Evolutionary conservation across 2,329 filamentous ascomycete species (phyloP).

Genomic region (Diaporthe sp.): DNA sequence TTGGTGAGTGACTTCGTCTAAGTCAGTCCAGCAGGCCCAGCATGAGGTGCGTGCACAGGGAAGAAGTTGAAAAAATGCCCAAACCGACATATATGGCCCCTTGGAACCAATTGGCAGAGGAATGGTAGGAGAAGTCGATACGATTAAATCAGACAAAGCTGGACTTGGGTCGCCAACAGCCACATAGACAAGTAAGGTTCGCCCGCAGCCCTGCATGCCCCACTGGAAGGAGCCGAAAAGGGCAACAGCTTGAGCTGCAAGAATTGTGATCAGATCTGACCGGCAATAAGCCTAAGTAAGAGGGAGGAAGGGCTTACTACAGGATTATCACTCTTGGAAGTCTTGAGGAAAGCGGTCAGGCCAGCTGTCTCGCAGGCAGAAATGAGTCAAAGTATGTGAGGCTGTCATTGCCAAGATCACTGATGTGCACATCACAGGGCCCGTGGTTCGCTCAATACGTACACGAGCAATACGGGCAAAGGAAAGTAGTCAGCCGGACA

Average conservation of each 20-base stretch:
- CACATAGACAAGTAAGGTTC: background rate
- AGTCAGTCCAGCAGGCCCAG: background rate
- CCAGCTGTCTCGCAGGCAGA: background rate
- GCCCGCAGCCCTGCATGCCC: background rate
- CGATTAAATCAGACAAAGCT: background rate
- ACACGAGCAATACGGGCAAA: slow-evolving; percentile 1
- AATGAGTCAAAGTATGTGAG: background rate
- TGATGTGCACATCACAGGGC: background rate
- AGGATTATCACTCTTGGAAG: no score
- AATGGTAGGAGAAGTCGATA: background rate
- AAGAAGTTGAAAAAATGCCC: background rate
- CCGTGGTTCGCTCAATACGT: background rate
- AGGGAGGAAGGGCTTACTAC: background rate
- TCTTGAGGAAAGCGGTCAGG: no score
- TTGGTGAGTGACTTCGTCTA: background rate
- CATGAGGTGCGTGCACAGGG: background rate
- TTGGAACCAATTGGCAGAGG: background rate
- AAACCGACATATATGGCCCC: background rate
- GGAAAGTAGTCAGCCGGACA: slow-evolving; percentile 11
- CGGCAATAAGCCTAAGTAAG: background rate
- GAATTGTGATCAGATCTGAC: background rate
- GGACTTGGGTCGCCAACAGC: background rate
- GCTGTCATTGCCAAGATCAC: background rate
- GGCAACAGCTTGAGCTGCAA: background rate
- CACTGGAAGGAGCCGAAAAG: background rate